Conservation (phyloP, 2,329 filamentous ascomycete species). For the Penicillium sp. region DNA sequence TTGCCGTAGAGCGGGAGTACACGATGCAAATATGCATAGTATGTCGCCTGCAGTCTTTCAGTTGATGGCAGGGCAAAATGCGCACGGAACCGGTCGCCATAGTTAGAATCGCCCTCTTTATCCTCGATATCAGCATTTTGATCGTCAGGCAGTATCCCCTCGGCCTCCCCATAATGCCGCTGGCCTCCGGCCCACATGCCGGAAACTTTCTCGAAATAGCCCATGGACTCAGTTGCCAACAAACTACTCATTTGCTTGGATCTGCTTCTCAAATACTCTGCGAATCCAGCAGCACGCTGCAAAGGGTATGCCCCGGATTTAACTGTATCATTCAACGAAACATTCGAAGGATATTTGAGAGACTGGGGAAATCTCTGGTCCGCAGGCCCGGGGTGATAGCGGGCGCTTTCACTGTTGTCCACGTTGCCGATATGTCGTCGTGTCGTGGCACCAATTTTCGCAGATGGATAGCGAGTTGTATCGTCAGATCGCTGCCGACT, state of each 20-base stretch:
- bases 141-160: conserved; percentile 66
- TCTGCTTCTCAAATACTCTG: conserved; percentile 74
- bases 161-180: conserved; percentile 79
- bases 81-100: conserved; percentile 70
- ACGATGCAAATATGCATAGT: conserved; percentile 87
- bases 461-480: conserved; percentile 34
- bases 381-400: conserved; percentile 23
- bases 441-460: conserved; percentile 20
- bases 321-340: conserved; percentile 58
- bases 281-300: conserved; percentile 77
- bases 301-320: conserved; percentile 70
- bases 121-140: conserved; percentile 55
- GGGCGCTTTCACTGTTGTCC: conserved; percentile 15
- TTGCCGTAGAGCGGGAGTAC: conserved; percentile 93
- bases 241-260: conserved; percentile 78
- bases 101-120: conserved; percentile 52
- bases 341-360: conserved; percentile 31
- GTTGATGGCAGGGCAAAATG: conserved; percentile 85
- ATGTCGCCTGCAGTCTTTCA: conserved; percentile 82
- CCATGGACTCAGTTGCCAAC: conserved; percentile 87
- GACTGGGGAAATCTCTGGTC: conserved; percentile 24
- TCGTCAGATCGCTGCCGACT: conserved; percentile 35
- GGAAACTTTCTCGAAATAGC: conserved; percentile 93
- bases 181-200: conserved; percentile 93
- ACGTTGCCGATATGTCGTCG: conserved; percentile 10